phyloP scores from a whole-genome alignment of 768 basidiomycete species.

The Leccinum barrowsii region DNA sequence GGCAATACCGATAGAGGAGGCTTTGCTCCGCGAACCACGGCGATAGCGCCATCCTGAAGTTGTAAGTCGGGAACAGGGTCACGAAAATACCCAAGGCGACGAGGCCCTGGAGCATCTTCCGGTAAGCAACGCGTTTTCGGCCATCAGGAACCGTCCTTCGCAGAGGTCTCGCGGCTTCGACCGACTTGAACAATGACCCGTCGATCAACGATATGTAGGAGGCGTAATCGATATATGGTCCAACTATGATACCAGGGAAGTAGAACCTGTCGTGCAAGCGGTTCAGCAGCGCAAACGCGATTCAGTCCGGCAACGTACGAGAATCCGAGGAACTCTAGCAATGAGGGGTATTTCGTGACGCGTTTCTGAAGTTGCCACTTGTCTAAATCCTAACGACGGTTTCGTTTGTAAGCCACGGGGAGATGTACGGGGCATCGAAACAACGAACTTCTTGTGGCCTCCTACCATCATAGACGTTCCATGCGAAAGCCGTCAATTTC shows the following conservation, averaged over 20 bases:
- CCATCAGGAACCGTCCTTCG: constrained; percentile 61
- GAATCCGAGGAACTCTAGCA: constrained; percentile 90
- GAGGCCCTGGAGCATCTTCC: constrained; percentile 74
- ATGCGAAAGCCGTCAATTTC: constrained; percentile 97
- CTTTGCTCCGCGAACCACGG: constrained; percentile 53
- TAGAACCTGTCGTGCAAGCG: constrained; percentile 63
- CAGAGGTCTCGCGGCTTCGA: constrained; percentile 42
- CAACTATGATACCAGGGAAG: constrained; percentile 92
- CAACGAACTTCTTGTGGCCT: constrained; percentile 58
- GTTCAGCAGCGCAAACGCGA: not conserved
- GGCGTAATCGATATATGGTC: constrained; percentile 82
- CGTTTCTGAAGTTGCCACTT: constrained; percentile 76
- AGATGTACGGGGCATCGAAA: not conserved
- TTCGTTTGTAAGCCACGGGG: not conserved
- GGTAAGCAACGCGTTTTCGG: constrained; percentile 86
- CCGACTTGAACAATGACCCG: constrained; percentile 67
- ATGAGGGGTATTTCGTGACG: constrained; percentile 64
- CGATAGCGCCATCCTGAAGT: constrained; percentile 55
- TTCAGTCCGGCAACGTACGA: constrained; percentile 51
- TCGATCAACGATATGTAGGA: constrained; percentile 78
- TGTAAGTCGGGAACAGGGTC: constrained; percentile 53
- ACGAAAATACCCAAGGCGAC: constrained; percentile 76
- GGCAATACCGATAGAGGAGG: constrained; percentile 37
- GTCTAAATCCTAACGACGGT: constrained; percentile 66
- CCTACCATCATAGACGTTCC: constrained; percentile 92